A percentile compares a stretch with the other conserved stretches of the same genome.
These are phyloP conservation scores for Cyberlindnera meyerae DNA, from an alignment of 805 yeast species.

Conservation along the genomic window DNA sequence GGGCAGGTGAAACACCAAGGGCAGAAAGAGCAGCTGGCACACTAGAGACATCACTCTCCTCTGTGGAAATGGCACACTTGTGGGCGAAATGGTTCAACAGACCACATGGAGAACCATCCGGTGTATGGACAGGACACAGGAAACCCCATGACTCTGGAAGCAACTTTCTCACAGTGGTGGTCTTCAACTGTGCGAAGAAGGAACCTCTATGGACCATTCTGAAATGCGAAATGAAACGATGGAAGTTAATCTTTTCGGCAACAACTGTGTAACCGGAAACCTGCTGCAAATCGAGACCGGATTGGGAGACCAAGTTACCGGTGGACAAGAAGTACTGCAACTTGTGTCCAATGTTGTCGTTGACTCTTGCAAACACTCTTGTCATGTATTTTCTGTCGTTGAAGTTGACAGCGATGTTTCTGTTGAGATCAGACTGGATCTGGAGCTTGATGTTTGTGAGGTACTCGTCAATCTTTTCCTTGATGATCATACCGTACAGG, in stretches of 20 bases:
- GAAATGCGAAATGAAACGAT: constrained; percentile 96
- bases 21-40: constrained; percentile 62
- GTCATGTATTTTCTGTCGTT: constrained; percentile 78
- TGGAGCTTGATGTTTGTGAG: constrained; percentile 67
- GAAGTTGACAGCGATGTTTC: constrained; percentile 80
- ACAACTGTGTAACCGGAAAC: constrained; percentile 98
- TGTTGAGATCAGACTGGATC: constrained; percentile 71
- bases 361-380: constrained; percentile 70
- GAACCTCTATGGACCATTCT: constrained; percentile 99
- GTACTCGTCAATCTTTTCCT: constrained; percentile 95
- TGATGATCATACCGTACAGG: constrained; percentile 92
- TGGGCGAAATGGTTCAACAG: constrained; percentile 93
- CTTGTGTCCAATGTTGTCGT: constrained; percentile 93
- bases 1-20: constrained; percentile 79
- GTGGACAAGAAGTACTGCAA: constrained; percentile 92
- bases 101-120: constrained; percentile 99
- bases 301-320: constrained; percentile 94
- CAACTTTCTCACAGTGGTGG: constrained; percentile 93
- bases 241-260: constrained; percentile 96
- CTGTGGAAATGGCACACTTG: constrained; percentile 83
- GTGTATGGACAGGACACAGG: constrained; percentile 98
- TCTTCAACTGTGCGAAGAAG: constrained; percentile 95
- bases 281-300: constrained; percentile 97
- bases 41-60: constrained; percentile 63
- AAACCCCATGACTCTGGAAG: constrained; percentile 99